phyloP scores from a whole-genome alignment of 805 yeast species.

The Candida saitoana region DNA sequence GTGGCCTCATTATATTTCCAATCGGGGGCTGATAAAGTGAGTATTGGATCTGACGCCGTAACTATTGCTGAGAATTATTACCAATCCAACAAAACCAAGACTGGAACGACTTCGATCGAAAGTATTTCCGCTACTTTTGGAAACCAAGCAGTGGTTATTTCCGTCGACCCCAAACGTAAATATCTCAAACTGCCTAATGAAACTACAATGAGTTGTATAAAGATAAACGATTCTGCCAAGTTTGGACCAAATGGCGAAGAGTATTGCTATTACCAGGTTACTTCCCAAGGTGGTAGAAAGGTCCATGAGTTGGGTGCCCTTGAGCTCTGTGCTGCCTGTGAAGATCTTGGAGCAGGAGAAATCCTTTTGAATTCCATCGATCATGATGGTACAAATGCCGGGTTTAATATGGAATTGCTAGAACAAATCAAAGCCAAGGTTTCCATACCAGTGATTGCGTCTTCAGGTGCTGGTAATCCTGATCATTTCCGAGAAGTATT shows the following conservation, averaged over 20 bases:
- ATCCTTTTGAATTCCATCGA: slow-evolving; percentile 90
- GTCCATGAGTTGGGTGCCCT: slow-evolving; percentile 80
- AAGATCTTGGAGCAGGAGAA: slow-evolving; percentile 95
- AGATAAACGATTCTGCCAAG: slow-evolving; percentile 47
- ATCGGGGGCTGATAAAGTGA: slow-evolving; percentile 97
- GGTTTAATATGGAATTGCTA: slow-evolving; percentile 84
- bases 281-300: slow-evolving; percentile 95
- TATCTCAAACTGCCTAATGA: slow-evolving; percentile 63
- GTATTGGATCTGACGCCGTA: slow-evolving; percentile 98
- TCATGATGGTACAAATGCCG: slow-evolving; percentile 94
- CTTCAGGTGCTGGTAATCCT: slow-evolving; percentile 96
- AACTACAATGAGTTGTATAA: slow-evolving; percentile 59
- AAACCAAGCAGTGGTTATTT: slow-evolving; percentile 94
- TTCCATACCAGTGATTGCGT: slow-evolving; percentile 90
- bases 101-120: slow-evolving; percentile 87
- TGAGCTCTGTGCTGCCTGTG: slow-evolving; percentile 85
- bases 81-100: slow-evolving; percentile 49
- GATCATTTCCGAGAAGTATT: slow-evolving; percentile 88
- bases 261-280: slow-evolving; percentile 91
- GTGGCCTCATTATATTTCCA: slow-evolving; percentile 90
- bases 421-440: slow-evolving; percentile 73
- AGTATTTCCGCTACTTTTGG: slow-evolving; percentile 91
- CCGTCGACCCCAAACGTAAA: slow-evolving; percentile 93
- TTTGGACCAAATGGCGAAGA: slow-evolving; percentile 84
- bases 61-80: slow-evolving; percentile 81